These are phyloP conservation scores for Fusarium sp. DNA, from an alignment of 2,329 filamentous ascomycete genomes.

Conservation along the genomic window DNA sequence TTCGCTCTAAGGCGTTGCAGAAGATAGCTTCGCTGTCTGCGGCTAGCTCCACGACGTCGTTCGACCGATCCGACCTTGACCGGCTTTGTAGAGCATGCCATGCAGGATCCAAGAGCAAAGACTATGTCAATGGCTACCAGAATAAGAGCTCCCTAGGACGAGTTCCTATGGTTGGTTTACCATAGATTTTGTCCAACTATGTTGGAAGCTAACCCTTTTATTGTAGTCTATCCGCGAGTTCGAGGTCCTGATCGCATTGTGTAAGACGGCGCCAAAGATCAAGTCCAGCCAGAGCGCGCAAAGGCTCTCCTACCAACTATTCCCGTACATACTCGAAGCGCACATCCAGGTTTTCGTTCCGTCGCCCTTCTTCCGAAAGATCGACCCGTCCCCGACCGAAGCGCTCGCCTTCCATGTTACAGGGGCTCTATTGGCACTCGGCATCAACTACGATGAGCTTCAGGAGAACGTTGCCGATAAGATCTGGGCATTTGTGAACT, in stretches of 20 bases:
- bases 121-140: conserved; percentile 58
- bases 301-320: conserved; percentile 78
- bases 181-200: not conserved
- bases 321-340: conserved; percentile 84
- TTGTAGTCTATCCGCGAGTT: conserved; percentile 83
- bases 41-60: conserved; percentile 59
- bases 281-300: conserved; percentile 75
- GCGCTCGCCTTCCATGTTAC: conserved; percentile 80
- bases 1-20: conserved; percentile 68
- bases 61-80: conserved; percentile 70
- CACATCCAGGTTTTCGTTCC: conserved; percentile 78
- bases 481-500: conserved; percentile 74
- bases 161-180: conserved; percentile 65
- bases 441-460: conserved; percentile 73
- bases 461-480: conserved; percentile 70
- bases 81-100: conserved; percentile 66
- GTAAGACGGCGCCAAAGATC: conserved; percentile 83
- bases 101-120: conserved; percentile 54
- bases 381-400: conserved; percentile 90
- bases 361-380: conserved; percentile 81
- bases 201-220: conserved; percentile 50
- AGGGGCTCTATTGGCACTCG: conserved; percentile 80
- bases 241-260: conserved; percentile 88
- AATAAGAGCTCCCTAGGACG: conserved; percentile 58
- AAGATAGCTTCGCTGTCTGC: conserved; percentile 71